A percentile compares a stretch with the other conserved stretches of the same genome.
Evolutionary conservation across 305 asterid species (phyloP).

Genomic region (Euphrasia arctica): DNA sequence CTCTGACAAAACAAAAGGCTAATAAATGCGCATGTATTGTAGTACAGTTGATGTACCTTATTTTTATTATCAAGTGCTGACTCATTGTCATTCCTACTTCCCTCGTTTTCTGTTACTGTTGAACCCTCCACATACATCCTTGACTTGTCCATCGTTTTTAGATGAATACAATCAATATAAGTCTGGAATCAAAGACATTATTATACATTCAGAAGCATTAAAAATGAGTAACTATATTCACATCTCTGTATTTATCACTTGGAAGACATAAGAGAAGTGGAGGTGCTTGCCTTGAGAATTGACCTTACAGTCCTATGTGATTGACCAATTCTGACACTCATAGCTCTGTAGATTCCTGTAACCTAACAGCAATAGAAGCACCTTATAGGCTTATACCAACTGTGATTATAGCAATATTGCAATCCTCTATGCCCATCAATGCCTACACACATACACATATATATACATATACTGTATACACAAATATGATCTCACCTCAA

Average conservation of each 20-base stretch:
- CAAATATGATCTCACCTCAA: conserved; percentile 59
- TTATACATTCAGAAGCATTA: conserved; percentile 11
- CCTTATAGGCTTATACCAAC: conserved; percentile 27
- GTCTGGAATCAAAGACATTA: conserved; percentile 55
- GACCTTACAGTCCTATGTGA: conserved; percentile 96
- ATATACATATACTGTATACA: neutral
- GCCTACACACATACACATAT: neutral
- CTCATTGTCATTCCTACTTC: conserved; percentile 36
- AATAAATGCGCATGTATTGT: conserved; percentile 1
- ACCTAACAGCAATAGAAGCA: conserved; percentile 50
- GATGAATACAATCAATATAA: conserved; percentile 94
- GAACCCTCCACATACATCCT: conserved; percentile 77
- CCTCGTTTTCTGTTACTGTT: conserved; percentile 60
- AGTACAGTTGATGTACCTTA: conserved; percentile 39
- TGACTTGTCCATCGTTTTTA: conserved; percentile 83
- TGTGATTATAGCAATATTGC: conserved; percentile 11
- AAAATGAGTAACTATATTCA: conserved; percentile 10
- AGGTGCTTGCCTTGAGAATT: conserved; percentile 61
- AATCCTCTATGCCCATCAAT: conserved; percentile 11
- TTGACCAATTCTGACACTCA: conserved; percentile 91
- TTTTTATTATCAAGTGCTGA: conserved; percentile 42
- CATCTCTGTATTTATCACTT: conserved; percentile 20
- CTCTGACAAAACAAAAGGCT: neutral
- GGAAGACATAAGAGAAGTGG: conserved; percentile 16
- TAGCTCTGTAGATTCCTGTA: conserved; percentile 96